Percentiles rank a stretch among this genome's conserved stretches.
These are phyloP conservation scores for Ophiostoma piceae DNA, from an alignment of 2,329 filamentous ascomycete genomes.

Conservation along the genomic window DNA sequence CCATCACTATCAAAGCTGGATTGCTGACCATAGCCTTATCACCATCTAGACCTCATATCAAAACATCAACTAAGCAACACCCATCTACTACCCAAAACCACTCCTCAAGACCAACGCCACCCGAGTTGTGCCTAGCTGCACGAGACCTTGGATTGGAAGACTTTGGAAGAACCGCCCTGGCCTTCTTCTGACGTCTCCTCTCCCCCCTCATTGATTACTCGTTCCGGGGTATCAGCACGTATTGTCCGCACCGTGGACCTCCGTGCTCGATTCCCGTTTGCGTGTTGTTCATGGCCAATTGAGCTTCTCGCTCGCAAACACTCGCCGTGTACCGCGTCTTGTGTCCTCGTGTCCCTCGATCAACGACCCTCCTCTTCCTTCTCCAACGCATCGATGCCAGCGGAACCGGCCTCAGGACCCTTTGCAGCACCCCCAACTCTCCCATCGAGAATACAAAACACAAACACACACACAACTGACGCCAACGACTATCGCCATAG, in stretches of 20 bases:
- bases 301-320: slow-evolving; percentile 3
- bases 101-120: neutral
- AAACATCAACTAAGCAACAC: slow-evolving; percentile 15
- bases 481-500: neutral
- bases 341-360: neutral
- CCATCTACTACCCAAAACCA: neutral
- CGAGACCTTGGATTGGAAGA: neutral
- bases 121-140: neutral
- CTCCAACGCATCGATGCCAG: slow-evolving; percentile 26
- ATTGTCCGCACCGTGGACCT: neutral
- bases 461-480: slow-evolving; percentile 1
- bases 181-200: slow-evolving; percentile 3
- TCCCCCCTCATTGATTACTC: neutral
- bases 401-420: slow-evolving; percentile 23
- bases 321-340: neutral
- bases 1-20: neutral
- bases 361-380: neutral
- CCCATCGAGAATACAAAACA: neutral
- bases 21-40: slow-evolving; percentile 21
- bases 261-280: neutral
- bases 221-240: neutral
- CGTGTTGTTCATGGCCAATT: slow-evolving; percentile 20
- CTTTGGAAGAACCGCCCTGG: neutral
- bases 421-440: slow-evolving; percentile 18
- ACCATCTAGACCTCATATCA: slow-evolving; percentile 13